Conservation (phyloP, 2,329 filamentous ascomycete genomes). For the Alternaria gaisen region DNA sequence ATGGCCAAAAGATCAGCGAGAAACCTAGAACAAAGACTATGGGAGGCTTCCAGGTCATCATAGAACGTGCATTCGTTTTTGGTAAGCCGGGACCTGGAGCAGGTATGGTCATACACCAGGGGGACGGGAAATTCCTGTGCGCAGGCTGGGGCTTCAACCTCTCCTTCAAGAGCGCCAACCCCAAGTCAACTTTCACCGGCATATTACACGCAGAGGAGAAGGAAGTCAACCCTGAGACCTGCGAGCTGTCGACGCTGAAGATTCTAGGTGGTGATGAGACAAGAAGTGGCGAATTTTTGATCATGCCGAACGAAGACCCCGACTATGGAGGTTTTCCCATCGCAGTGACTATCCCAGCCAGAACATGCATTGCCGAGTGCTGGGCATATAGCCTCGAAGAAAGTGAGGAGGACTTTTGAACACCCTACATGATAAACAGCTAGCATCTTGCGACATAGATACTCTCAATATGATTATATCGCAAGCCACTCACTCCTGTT, state of each 20-base stretch:
- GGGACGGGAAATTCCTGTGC: slow-evolving; percentile 50
- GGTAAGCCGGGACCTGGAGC: slow-evolving; percentile 50
- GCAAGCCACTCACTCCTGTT: background rate
- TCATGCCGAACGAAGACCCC: slow-evolving; percentile 13
- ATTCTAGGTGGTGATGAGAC: slow-evolving; percentile 18
- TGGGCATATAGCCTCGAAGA: slow-evolving; percentile 39
- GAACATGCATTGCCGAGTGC: slow-evolving; percentile 25
- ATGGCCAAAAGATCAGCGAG: slow-evolving; percentile 28
- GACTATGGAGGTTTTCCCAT: slow-evolving; percentile 12
- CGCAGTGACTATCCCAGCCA: slow-evolving; percentile 9
- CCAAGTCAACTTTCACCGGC: slow-evolving; percentile 49
- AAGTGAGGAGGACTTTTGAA: slow-evolving; percentile 26
- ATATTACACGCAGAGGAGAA: slow-evolving; percentile 53
- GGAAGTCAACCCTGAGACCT: slow-evolving; percentile 39
- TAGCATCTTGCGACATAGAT: background rate
- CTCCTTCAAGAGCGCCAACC: slow-evolving; percentile 18
- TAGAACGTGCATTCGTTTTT: slow-evolving; percentile 56
- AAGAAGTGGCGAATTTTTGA: slow-evolving; percentile 8
- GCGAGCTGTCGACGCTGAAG: slow-evolving; percentile 4
- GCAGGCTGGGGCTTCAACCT: slow-evolving; percentile 56
- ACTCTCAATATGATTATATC: background rate
- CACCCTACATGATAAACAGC: background rate
- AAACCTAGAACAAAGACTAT: slow-evolving; percentile 35
- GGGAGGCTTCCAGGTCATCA: slow-evolving; percentile 43
- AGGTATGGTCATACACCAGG: slow-evolving; percentile 53